These are phyloP conservation scores for Emericellopsis atlantica DNA, from an alignment of 2,329 filamentous ascomycete species.

Conservation along the genomic window DNA sequence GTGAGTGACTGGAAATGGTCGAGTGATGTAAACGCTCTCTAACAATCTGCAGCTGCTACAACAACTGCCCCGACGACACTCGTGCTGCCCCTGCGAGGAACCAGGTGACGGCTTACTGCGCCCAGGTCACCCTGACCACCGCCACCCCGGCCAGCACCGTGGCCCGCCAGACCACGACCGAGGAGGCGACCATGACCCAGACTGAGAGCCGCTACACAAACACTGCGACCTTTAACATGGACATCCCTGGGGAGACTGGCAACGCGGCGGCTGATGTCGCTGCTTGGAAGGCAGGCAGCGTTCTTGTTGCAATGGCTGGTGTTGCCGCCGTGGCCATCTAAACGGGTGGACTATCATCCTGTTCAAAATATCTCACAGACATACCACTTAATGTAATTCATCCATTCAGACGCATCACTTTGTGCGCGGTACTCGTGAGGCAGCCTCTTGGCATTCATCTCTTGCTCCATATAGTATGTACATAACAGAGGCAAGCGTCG, in stretches of 20 bases:
- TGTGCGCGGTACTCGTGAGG: too few relatives aligned
- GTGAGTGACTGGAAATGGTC: conserved; percentile 18
- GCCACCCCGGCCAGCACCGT: conserved; percentile 11
- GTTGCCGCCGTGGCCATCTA: conserved; percentile 23
- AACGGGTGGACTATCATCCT: conserved; percentile 1
- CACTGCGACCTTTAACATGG: conserved; percentile 12
- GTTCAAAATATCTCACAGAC: too few relatives aligned
- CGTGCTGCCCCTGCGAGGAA: conserved; percentile 18
- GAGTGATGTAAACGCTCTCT: background rate
- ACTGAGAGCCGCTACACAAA: conserved; percentile 8
- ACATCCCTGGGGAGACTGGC: conserved; percentile 5
- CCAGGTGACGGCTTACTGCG: conserved; percentile 30
- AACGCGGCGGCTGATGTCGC: conserved; percentile 13
- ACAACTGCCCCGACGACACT: conserved; percentile 41
- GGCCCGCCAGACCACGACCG: conserved; percentile 3
- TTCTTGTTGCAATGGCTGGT: conserved; percentile 23
- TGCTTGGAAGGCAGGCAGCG: conserved; percentile 17
- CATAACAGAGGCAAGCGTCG: too few relatives aligned
- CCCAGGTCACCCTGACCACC: conserved; percentile 25
- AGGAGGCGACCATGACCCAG: conserved; percentile 5
- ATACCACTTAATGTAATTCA: too few relatives aligned
- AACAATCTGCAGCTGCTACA: conserved; percentile 30
- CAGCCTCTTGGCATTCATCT: too few relatives aligned
- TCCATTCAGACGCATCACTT: too few relatives aligned
- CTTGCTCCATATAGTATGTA: too few relatives aligned